Conservation (phyloP, 306 rosid species). For the Boehmeria nivea region DNA sequence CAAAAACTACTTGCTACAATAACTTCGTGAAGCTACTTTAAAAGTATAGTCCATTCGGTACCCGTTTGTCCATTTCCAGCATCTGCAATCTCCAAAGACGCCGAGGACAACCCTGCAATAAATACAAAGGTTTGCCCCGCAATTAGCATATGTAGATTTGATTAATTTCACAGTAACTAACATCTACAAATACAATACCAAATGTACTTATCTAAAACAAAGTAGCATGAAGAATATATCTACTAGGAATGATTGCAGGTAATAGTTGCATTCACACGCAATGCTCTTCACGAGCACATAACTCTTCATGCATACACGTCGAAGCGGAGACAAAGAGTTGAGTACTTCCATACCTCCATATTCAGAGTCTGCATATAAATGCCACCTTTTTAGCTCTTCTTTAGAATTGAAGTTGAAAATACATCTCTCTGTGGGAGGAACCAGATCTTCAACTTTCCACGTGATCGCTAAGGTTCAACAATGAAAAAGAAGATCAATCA, state of each 20-base stretch:
- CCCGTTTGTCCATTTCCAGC: slow-evolving; percentile 50
- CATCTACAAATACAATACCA: too few relatives aligned
- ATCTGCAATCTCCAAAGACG: slow-evolving; percentile 76
- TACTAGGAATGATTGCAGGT: too few relatives aligned
- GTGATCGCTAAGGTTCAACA: slow-evolving; percentile 43
- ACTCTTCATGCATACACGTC: background rate
- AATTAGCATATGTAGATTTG: background rate
- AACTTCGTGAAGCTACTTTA: background rate
- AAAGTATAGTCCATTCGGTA: slow-evolving; percentile 5
- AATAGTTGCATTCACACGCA: too few relatives aligned
- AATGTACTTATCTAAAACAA: too few relatives aligned
- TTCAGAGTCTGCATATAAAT: slow-evolving; percentile 88
- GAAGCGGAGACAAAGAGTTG: background rate
- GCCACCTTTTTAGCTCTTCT: slow-evolving; percentile 80
- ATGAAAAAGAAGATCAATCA: slow-evolving; percentile 9
- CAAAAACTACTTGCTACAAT: background rate
- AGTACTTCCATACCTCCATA: slow-evolving; percentile 60
- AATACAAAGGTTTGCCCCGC: slow-evolving; percentile 9
- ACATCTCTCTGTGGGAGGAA: slow-evolving; percentile 79
- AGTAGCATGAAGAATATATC: too few relatives aligned
- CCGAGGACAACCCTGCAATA: slow-evolving; percentile 72
- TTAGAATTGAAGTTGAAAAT: slow-evolving; percentile 76
- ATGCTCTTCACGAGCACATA: too few relatives aligned
- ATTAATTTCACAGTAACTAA: background rate
- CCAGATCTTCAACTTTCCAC: slow-evolving; percentile 70